A percentile compares a stretch with the other conserved stretches of the same genome.
Evolutionary conservation across 2,329 filamentous ascomycete genomes (phyloP).

Genomic region (Botrytis galanthina): DNA sequence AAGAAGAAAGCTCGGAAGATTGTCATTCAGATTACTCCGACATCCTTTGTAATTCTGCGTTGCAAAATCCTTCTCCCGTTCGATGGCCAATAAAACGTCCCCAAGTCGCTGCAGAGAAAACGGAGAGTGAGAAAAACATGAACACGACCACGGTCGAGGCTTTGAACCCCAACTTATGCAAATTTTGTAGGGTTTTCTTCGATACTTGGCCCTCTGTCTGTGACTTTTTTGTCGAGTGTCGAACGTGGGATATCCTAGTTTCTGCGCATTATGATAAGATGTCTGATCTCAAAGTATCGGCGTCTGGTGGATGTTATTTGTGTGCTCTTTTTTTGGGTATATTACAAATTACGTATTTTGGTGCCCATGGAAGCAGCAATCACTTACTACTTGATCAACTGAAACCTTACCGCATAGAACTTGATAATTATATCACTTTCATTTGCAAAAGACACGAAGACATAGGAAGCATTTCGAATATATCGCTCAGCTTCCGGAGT

Average conservation of each 20-base stretch:
- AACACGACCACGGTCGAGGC: not conserved
- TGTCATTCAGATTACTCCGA: too few relatives aligned
- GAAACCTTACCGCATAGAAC: too few relatives aligned
- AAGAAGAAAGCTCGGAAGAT: too few relatives aligned
- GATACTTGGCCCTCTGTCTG: not conserved
- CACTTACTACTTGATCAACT: not conserved
- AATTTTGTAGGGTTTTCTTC: not conserved
- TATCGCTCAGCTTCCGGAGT: not conserved
- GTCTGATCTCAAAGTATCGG: not conserved
- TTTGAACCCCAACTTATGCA: not conserved
- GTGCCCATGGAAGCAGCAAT: not conserved
- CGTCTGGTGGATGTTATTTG: not conserved
- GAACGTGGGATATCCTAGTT: accelerated
- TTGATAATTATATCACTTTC: too few relatives aligned
- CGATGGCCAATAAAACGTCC: not conserved
- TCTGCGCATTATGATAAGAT: not conserved
- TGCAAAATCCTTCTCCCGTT: accelerated
- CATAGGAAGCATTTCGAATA: too few relatives aligned
- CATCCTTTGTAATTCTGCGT: too few relatives aligned
- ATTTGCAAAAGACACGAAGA: too few relatives aligned
- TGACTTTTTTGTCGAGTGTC: accelerated
- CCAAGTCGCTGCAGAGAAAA: accelerated
- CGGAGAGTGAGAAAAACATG: not conserved
- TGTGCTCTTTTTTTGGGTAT: not conserved
- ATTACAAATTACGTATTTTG: too few relatives aligned